Evolutionary conservation across 2,329 filamentous ascomycete genomes (phyloP).

Genomic region (Botryotinia narcissicola): DNA sequence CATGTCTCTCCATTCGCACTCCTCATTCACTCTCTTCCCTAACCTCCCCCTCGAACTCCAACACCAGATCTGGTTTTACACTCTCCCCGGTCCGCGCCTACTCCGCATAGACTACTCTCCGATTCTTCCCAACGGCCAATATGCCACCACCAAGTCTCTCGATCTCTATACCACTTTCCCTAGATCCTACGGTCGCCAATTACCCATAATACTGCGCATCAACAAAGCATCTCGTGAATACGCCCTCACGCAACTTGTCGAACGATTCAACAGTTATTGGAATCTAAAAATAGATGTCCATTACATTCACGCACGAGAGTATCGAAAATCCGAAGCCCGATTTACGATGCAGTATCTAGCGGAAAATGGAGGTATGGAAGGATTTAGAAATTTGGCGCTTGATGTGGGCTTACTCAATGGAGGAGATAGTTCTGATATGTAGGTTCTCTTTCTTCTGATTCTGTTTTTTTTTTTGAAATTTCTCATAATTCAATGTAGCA

Average conservation of each 20-base stretch:
- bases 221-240: neutral
- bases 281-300: neutral
- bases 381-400: neutral
- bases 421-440: neutral
- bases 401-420: neutral
- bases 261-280: neutral
- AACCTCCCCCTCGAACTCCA: neutral
- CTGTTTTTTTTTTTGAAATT: neutral
- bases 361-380: neutral
- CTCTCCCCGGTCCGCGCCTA: neutral
- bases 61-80: neutral
- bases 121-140: neutral
- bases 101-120: neutral
- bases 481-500: neutral
- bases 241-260: neutral
- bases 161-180: neutral
- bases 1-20: neutral
- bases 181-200: neutral
- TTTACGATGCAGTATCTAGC: neutral
- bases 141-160: neutral
- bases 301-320: neutral
- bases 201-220: neutral
- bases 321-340: neutral
- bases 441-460: neutral
- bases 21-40: neutral